Evolutionary conservation across 2,329 filamentous ascomycete species (phyloP), one percentile per base, ranked within the genome.

Genomic region (Stromatinia cepivora): DNA sequence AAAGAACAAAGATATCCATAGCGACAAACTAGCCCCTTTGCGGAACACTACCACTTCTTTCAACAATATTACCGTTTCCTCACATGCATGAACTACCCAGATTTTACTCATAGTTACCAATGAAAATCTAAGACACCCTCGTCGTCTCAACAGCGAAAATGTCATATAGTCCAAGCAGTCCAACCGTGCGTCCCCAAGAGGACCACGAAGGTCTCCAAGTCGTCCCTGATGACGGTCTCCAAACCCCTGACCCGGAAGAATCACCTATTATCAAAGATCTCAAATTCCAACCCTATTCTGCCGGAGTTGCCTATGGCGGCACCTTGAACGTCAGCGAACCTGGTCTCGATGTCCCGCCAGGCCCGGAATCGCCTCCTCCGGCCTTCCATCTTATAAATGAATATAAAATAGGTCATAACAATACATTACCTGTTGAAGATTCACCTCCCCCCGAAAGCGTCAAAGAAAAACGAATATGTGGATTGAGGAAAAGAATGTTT

Each of bases 181-280:
- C 61, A 20, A 39, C 6, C 48, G 22, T 63, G 1, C 45, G 57
- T 6, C 34, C 46, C 0, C 66, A 68, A 20, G 46, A 63, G n/a
- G 66, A 68, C 13, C 66, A 68, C 25, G 66, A 68, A 63, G 66
- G 66, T 20, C 61, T 63, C 22, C 61, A 63, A 63, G 61, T 63
- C 31, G 61, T 63, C 6, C 61, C 61, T 15, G 46, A 63, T 4
- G 61, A 63, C 13, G 61, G 59, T 11, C 48, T 68, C 0, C 66
- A 68, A 54, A 68, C 36, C 13, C 39, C 57, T 9, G 57, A 56
- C 10, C 62, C 48, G 0, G 48, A 53, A 36, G 56, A 68, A 31
- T 45, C 57, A 20, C 57, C 66, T 9, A 15, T 52, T 3, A 1
- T 25, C 13, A 68, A 46, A 45, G 66, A 68, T 68, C 25, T 68